Conservation (phyloP, 495 filamentous ascomycete species). For the Trichocladium antarcticum region DNA sequence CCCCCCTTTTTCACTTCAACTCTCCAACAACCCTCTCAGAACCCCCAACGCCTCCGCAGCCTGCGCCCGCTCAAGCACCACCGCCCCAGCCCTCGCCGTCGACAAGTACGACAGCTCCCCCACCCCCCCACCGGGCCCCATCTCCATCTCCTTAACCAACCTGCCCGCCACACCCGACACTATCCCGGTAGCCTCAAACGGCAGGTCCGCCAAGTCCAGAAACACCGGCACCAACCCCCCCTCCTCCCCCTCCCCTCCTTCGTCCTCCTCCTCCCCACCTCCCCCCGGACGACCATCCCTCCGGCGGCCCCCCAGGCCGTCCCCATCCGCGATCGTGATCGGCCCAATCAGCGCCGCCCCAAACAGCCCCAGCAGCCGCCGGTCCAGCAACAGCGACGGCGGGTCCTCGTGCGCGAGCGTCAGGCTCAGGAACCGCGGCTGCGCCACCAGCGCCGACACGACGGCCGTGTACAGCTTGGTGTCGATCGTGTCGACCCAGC, state of each 20-base stretch:
- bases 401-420: conserved; percentile 79
- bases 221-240: conserved; percentile 76
- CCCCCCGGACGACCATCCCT: background rate
- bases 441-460: conserved; percentile 56
- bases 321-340: conserved; percentile 23
- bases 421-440: conserved; percentile 71
- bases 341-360: conserved; percentile 64
- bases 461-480: conserved; percentile 57
- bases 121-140: conserved; percentile 28
- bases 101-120: conserved; percentile 84
- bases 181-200: conserved; percentile 84
- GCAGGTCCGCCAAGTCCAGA: conserved; percentile 69
- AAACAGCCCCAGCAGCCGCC: conserved; percentile 54
- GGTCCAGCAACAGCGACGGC: conserved; percentile 72
- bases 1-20: conserved; percentile 11
- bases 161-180: conserved; percentile 82
- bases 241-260: conserved; percentile 38
- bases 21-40: conserved; percentile 39
- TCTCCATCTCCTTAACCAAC: conserved; percentile 49
- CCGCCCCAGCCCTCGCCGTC: conserved; percentile 80
- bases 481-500: conserved; percentile 43
- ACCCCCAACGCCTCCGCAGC: conserved; percentile 59
- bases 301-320: background rate
- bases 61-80: conserved; percentile 69
- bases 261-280: background rate